Evolutionary conservation across 2,329 filamentous ascomycete species (phyloP), one percentile per base, ranked within the genome.

Genomic region (Aspergillus ochraceus): DNA sequence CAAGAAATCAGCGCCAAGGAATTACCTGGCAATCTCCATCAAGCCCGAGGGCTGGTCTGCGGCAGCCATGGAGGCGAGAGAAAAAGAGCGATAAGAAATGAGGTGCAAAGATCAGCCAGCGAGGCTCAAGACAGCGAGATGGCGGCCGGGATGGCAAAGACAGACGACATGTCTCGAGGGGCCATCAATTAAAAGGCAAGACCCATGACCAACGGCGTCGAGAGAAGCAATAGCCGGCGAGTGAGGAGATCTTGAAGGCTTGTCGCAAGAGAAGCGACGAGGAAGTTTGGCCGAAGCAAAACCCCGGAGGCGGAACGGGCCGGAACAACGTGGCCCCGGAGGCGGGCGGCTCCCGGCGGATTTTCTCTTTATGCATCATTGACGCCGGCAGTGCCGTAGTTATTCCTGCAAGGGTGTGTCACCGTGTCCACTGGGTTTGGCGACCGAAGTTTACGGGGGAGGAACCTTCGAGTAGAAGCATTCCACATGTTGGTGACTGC

Each of bases 141-240:
- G 20, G 14, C 55, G 58, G 62, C 54, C 58, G 46, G 30, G 26
- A 59, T 52, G 63, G 61, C 61, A 60, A 54, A 60, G 46, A 49
- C 51, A 57, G 55, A 57, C 53, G 58, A 61, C 68, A 70, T 67
- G 64, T 60, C 59, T 66, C 52, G 56, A 30, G 56, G 51, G 49
- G 65, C 60, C 62, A 65, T 67, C 54, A 64, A 60, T 54, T 50
- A 17, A 39, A n/a, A 50, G 46, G 24, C n/a, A 19, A 51, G 45
- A 50, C 47, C 30, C 57, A 65, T 60, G 36, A 20, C 54, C 36
- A 59, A 56, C 39, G 47, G 53, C 52, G 46, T 58, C 89, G 90
- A 22, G 83, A 36, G 32, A 95, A 3, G 92, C 95, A 70, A 86
- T 89, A 1, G 80, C 95, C 30, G 5, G 12, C 12, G 36, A 42